Percentiles rank a stretch among this genome's conserved stretches.
Evolutionary conservation across 2,329 filamentous ascomycete species (phyloP).

Genomic region (Ophiocordyceps polyrhachis-furcata): DNA sequence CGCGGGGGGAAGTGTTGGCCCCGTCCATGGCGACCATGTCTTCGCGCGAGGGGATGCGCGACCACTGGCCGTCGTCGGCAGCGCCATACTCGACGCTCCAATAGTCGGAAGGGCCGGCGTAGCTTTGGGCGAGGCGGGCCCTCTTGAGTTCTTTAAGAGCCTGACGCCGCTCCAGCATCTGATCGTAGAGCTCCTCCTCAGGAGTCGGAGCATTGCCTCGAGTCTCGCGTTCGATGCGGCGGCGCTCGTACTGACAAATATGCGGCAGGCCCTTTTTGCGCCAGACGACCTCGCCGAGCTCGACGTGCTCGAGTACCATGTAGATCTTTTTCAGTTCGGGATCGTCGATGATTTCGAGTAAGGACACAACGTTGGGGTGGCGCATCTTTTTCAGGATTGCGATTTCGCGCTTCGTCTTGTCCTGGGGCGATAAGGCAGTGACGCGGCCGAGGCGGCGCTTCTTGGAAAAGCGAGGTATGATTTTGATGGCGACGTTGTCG

Average conservation of each 20-base stretch:
- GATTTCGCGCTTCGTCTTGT: slow-evolving; percentile 88
- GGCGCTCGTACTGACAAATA: slow-evolving; percentile 67
- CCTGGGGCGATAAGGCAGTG: slow-evolving; percentile 41
- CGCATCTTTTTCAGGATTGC: slow-evolving; percentile 97
- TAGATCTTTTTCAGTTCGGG: slow-evolving; percentile 95
- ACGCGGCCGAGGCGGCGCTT: slow-evolving; percentile 79
- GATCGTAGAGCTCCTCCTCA: slow-evolving; percentile 41
- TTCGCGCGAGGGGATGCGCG: slow-evolving; percentile 23
- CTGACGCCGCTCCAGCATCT: slow-evolving; percentile 39
- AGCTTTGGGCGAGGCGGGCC: slow-evolving; percentile 30
- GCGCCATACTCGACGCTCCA: slow-evolving; percentile 77
- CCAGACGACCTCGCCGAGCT: slow-evolving; percentile 88
- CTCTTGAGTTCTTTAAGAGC: slow-evolving; percentile 37
- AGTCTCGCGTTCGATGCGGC: slow-evolving; percentile 57
- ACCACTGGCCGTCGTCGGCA: slow-evolving; percentile 30
- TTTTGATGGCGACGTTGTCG: slow-evolving; percentile 89
- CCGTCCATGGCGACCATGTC: slow-evolving; percentile 19
- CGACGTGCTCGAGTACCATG: slow-evolving; percentile 89
- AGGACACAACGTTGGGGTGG: slow-evolving; percentile 88
- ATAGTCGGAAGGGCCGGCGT: slow-evolving; percentile 38
- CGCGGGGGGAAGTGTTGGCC: slow-evolving; percentile 15
- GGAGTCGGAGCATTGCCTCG: slow-evolving; percentile 36
- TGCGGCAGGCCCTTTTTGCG: slow-evolving; percentile 71
- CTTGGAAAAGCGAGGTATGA: slow-evolving; percentile 90
- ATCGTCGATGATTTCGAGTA: slow-evolving; percentile 95